These are phyloP conservation scores for Trametes cingulata DNA, from an alignment of 768 basidiomycete genomes.

Conservation along the genomic window DNA sequence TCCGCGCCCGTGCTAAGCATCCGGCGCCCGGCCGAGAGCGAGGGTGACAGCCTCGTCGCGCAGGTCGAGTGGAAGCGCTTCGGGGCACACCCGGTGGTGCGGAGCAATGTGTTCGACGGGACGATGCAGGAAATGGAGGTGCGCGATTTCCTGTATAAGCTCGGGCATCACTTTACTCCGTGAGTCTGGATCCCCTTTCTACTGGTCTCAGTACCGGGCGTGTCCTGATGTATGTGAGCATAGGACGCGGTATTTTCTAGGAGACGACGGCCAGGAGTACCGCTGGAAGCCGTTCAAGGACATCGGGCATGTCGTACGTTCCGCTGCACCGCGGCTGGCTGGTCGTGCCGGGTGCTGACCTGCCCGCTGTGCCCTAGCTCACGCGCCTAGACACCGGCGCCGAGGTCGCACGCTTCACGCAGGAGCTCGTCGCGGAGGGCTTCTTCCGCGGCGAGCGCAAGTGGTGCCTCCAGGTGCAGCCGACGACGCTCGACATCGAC, in stretches of 20 bases:
- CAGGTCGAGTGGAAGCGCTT: constrained; percentile 49
- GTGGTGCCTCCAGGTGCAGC: constrained; percentile 47
- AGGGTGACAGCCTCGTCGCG: constrained; percentile 45
- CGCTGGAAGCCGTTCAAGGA: constrained; percentile 46
- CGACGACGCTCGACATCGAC: constrained; percentile 50
- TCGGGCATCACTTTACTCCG: constrained; percentile 41
- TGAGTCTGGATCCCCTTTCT: constrained; percentile 28
- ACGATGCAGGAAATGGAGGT: constrained; percentile 32
- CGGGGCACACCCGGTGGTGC: constrained; percentile 44
- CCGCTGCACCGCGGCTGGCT: neutral
- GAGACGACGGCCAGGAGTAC: constrained; percentile 51
- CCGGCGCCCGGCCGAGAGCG: constrained; percentile 40
- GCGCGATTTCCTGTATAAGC: constrained; percentile 44
- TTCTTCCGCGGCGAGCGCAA: constrained; percentile 50
- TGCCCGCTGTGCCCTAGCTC: constrained; percentile 35
- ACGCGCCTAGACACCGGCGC: constrained; percentile 38
- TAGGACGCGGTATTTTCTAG: constrained; percentile 52
- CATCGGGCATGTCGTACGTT: constrained; percentile 44
- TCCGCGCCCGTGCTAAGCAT: constrained; percentile 41
- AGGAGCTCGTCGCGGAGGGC: constrained; percentile 41
- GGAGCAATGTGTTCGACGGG: constrained; percentile 41
- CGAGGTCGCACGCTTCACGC: constrained; percentile 45
- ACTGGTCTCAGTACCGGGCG: neutral
- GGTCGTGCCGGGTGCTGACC: neutral
- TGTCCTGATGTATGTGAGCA: neutral